A percentile compares a stretch with the other conserved stretches of the same genome.
Evolutionary conservation across 129 eudicot genomes (phyloP).

Genomic region (Tagetes patula): DNA sequence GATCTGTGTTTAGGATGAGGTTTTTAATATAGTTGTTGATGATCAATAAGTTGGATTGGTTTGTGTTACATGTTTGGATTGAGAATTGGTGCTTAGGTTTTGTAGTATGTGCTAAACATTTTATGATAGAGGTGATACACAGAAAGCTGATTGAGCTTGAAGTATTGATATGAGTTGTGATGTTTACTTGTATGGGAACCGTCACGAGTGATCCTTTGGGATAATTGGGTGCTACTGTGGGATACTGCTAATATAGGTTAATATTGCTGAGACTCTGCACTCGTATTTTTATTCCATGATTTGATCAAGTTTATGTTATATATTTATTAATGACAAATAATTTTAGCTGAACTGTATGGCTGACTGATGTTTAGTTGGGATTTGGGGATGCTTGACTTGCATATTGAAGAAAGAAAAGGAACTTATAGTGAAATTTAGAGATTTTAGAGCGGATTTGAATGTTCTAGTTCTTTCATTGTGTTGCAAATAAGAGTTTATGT

Average conservation of each 20-base stretch:
- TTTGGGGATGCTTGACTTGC: background rate
- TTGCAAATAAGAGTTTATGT: slow-evolving; percentile 1
- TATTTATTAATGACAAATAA: background rate
- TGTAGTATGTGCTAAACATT: background rate
- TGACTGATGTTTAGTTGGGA: background rate
- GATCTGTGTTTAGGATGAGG: background rate
- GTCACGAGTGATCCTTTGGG: background rate
- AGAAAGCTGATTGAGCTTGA: slow-evolving; percentile 20
- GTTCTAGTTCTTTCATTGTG: background rate
- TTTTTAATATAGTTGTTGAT: too few relatives aligned
- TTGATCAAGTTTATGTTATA: background rate
- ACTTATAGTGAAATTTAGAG: background rate
- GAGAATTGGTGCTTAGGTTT: slow-evolving; percentile 6
- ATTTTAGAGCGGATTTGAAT: background rate
- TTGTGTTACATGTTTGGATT: slow-evolving; percentile 6
- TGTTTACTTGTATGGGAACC: slow-evolving; percentile 4
- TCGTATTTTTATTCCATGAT: background rate
- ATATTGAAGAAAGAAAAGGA: background rate
- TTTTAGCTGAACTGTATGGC: background rate
- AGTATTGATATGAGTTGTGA: slow-evolving; percentile 11
- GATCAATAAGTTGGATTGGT: background rate
- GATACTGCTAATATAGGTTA: background rate
- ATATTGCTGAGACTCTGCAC: background rate
- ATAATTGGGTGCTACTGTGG: background rate
- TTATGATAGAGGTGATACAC: background rate